These are phyloP conservation scores for Coleophoma crateriformis DNA, from an alignment of 2,329 filamentous ascomycete species.

Conservation along the genomic window DNA sequence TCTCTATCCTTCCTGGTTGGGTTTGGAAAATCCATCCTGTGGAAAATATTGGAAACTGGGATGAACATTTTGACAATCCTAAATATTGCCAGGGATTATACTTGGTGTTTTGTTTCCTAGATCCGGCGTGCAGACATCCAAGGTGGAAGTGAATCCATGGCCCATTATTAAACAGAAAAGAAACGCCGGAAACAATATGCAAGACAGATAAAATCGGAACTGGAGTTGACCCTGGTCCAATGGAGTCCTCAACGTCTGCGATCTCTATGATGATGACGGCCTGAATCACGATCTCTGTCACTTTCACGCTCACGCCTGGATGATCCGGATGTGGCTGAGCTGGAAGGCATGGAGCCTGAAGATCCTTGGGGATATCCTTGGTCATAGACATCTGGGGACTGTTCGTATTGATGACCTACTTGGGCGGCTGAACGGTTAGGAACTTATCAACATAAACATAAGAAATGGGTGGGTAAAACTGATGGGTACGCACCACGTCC, in stretches of 20 bases:
- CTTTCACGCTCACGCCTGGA: constrained; percentile 19
- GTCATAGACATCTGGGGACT: constrained; percentile 15
- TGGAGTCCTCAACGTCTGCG: constrained; percentile 14
- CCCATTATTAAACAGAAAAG: constrained; percentile 13
- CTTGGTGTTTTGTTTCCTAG: too few species aligned
- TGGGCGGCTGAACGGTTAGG: constrained; percentile 26
- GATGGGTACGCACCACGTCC: constrained; percentile 53
- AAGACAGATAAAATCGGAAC: constrained; percentile 9
- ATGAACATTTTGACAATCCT: background rate
- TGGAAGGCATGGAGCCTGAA: constrained; percentile 16
- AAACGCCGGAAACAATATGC: constrained; percentile 23
- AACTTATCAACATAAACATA: constrained; percentile 10
- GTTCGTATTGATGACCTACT: constrained; percentile 14
- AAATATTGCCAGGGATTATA: too few species aligned
- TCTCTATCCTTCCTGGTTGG: constrained; percentile 10
- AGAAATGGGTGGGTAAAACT: constrained; percentile 10
- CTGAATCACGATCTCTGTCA: constrained; percentile 18
- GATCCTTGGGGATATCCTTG: constrained; percentile 8
- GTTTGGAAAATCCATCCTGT: too few species aligned
- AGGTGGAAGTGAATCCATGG: background rate
- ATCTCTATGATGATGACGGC: constrained; percentile 16
- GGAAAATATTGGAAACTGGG: background rate
- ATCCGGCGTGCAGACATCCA: background rate
- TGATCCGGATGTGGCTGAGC: constrained; percentile 15
- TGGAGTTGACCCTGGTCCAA: constrained; percentile 6